Evolutionary conservation across 768 basidiomycete genomes (phyloP).

Genomic region (Agrocybe pediades): DNA sequence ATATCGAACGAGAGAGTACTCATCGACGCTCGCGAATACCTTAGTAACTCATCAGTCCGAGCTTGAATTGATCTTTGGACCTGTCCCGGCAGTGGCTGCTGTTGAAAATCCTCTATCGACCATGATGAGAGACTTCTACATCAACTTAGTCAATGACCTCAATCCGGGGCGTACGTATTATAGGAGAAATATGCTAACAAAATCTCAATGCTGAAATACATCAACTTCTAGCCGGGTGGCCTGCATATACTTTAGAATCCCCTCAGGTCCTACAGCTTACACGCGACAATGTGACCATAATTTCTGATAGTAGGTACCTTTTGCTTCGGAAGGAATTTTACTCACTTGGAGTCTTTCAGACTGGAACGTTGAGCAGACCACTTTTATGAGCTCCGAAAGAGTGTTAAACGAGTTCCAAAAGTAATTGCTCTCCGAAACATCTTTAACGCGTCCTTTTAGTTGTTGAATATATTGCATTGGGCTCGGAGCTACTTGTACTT

Average conservation of each 20-base stretch:
- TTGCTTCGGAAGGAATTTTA: background rate
- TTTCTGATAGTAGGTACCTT: slow-evolving; percentile 48
- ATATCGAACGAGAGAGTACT: no score
- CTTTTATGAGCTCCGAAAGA: slow-evolving; percentile 40
- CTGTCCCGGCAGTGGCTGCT: slow-evolving; percentile 34
- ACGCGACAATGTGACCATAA: slow-evolving; percentile 53
- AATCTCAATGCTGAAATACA: background rate
- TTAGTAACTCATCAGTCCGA: slow-evolving; percentile 54
- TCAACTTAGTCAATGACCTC: slow-evolving; percentile 60
- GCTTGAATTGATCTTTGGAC: slow-evolving; percentile 49
- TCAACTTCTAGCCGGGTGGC: slow-evolving; percentile 43
- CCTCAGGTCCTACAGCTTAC: slow-evolving; percentile 49
- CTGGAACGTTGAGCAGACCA: slow-evolving; percentile 40
- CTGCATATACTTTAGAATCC: slow-evolving; percentile 35
- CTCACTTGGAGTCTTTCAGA: slow-evolving; percentile 29
- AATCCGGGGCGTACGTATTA: slow-evolving; percentile 52
- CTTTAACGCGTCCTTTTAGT: no score
- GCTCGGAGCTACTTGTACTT: no score
- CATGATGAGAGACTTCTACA: slow-evolving; percentile 51
- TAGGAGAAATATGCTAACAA: slow-evolving; percentile 12
- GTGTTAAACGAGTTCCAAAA: slow-evolving; percentile 51
- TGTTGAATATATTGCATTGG: no score
- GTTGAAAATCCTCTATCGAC: slow-evolving; percentile 48
- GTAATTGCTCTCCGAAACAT: slow-evolving; percentile 19
- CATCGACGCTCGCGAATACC: background rate